phyloP scores from a whole-genome alignment of 129 eudicot species.

The carrot (Daucus carota) region DNA sequence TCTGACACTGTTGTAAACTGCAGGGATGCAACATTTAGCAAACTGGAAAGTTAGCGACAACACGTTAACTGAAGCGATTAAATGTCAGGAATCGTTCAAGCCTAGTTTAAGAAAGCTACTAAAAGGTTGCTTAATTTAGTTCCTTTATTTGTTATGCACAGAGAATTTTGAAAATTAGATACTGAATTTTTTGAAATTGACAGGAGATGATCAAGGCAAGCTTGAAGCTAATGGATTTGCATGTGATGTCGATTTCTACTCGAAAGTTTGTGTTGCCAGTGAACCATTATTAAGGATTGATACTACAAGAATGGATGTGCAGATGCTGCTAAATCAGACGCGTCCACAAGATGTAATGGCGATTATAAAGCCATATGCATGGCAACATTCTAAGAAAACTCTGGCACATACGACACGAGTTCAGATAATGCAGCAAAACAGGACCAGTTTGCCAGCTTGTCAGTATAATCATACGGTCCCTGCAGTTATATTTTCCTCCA shows the following conservation, averaged over 20 bases:
- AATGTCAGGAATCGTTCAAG: neutral
- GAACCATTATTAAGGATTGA: slow-evolving; percentile 29
- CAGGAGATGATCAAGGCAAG: slow-evolving; percentile 27
- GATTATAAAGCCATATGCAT: slow-evolving; percentile 41
- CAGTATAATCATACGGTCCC: slow-evolving; percentile 29
- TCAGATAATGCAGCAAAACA: slow-evolving; percentile 25
- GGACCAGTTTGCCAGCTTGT: slow-evolving; percentile 21
- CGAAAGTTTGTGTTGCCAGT: slow-evolving; percentile 35
- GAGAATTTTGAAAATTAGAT: neutral
- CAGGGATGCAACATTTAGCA: slow-evolving; percentile 21
- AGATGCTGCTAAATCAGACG: slow-evolving; percentile 14
- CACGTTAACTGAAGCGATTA: neutral
- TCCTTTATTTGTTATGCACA: neutral
- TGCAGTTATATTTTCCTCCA: slow-evolving; percentile 46
- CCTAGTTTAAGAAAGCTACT: slow-evolving; percentile 3
- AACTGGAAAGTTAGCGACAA: neutral
- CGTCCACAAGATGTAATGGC: neutral
- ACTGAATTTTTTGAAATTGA: neutral
- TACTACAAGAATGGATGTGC: slow-evolving; percentile 27
- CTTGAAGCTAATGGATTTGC: slow-evolving; percentile 45
- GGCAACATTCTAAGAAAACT: slow-evolving; percentile 33
- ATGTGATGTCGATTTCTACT: slow-evolving; percentile 25
- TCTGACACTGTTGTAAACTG: neutral
- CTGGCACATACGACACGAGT: slow-evolving; percentile 32
- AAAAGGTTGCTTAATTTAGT: slow-evolving; percentile 4